Evolutionary conservation across 345 rosid genomes (phyloP), one percentile per base, ranked within the genome.

Genomic region (Orychophragmus violaceus): DNA sequence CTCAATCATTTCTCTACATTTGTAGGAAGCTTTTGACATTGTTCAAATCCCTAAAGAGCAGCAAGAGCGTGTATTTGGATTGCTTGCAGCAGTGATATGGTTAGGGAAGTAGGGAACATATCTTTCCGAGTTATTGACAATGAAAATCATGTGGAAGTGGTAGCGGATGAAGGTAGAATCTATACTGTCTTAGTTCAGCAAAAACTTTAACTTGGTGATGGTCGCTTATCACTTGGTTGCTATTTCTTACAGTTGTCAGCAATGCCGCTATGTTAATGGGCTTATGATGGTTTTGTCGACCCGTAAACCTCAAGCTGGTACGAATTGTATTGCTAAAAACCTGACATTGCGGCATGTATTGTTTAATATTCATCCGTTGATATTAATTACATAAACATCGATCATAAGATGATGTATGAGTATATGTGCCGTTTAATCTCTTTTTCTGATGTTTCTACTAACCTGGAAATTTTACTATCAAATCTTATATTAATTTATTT

Each of bases 41-140:
- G 80, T 90, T 77, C 87, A 81, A 44, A 88, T 88, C 71, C 56
- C 71, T 54, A 84, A 82, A 78, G 87, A 85, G 60, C 89, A 85
- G 60, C 95, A 88, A 78, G 97, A 88, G 64, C 82, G 80, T 39
- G 77, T 72, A 39, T 94, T 90, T 83, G 68, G 85, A 53, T 74
- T 88, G 82, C 90, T 94, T 77, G 93, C 95, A n/a, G 89, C 87
- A 7, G 84, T 94, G 32, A 72, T 94, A 41, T 87, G 97, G 97
- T 72, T 94, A 24, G 99, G n/a, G n/a, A n/a, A n/a, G n/a, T n/a
- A n/a, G n/a, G 99, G 65, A 94, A 94, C 69, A 74, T 90, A 70
- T 82, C 87, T 25, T 94, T 94, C 68, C 78, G 79, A 77, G 86
- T 81, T 64, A 80, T 75, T 61, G 87, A 84, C 83, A 77, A 72